Conservation (phyloP, 768 basidiomycete species). For the Russula abietina region DNA sequence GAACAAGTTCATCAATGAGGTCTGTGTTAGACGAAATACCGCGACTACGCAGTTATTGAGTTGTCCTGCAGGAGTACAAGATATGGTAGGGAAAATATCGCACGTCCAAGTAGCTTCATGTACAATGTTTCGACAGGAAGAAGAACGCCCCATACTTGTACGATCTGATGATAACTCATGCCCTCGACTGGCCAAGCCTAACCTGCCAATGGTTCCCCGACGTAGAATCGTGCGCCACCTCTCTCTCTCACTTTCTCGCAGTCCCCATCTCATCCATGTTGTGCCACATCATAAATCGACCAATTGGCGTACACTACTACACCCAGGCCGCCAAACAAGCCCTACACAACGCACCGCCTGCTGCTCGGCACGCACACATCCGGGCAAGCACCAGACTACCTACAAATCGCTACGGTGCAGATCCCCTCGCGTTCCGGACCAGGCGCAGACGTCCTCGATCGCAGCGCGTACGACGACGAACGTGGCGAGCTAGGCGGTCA, state of each 20-base stretch:
- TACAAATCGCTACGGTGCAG: slow-evolving; percentile 92
- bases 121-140: slow-evolving; percentile 51
- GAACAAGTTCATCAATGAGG: slow-evolving; percentile 85
- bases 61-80: slow-evolving; percentile 63
- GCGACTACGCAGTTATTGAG: slow-evolving; percentile 3
- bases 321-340: slow-evolving; percentile 77
- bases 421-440: slow-evolving; percentile 79
- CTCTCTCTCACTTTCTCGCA: background rate
- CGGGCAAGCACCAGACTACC: slow-evolving; percentile 86
- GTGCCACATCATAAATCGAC: background rate
- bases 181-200: slow-evolving; percentile 94
- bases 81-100: slow-evolving; percentile 49
- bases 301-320: background rate
- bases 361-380: slow-evolving; percentile 98
- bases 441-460: slow-evolving; percentile 71
- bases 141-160: slow-evolving; percentile 98
- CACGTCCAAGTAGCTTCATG: background rate
- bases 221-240: slow-evolving; percentile 69
- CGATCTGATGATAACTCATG: slow-evolving; percentile 95
- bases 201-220: slow-evolving; percentile 99
- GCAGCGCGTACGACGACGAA: slow-evolving; percentile 82
- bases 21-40: slow-evolving; percentile 31
- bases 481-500: slow-evolving; percentile 93
- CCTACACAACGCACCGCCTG: slow-evolving; percentile 92
- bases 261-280: background rate